Evolutionary conservation across 129 eudicot species (phyloP).

Genomic region (Smallanthus sonchifolius): DNA sequence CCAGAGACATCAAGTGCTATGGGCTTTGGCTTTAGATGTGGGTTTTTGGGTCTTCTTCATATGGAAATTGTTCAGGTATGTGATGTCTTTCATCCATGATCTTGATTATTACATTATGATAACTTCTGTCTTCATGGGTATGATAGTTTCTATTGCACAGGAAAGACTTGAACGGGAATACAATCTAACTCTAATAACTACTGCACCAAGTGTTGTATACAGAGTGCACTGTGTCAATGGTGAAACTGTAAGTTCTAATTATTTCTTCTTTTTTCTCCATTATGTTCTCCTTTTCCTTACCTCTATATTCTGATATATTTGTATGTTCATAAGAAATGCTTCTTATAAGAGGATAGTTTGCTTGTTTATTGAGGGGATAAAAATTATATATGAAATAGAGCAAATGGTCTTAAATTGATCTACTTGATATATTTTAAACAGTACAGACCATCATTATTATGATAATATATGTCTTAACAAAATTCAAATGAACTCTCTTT

Average conservation of each 20-base stretch:
- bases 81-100: conserved; percentile 3
- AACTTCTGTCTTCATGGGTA: background rate
- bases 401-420: background rate
- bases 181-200: conserved; percentile 80
- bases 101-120: background rate
- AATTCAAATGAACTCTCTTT: background rate
- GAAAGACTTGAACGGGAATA: conserved; percentile 99
- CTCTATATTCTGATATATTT: background rate
- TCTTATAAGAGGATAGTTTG: background rate
- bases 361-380: background rate
- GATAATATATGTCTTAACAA: background rate
- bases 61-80: conserved; percentile 99
- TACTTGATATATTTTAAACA: background rate
- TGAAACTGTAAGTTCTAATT: conserved; percentile 56
- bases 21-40: conserved; percentile 99
- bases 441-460: background rate
- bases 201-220: conserved; percentile 99
- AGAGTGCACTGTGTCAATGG: conserved; percentile 64
- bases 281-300: background rate
- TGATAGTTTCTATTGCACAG: conserved; percentile 52
- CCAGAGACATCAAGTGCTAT: conserved; percentile 98
- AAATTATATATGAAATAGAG: background rate
- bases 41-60: conserved; percentile 96
- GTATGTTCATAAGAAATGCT: background rate
- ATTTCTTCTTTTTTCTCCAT: conserved; percentile 6